Evolutionary conservation across 1,284 basidiomycete genomes (phyloP), one percentile per base, ranked within the genome.

Genomic region (Baeospora myosura): DNA sequence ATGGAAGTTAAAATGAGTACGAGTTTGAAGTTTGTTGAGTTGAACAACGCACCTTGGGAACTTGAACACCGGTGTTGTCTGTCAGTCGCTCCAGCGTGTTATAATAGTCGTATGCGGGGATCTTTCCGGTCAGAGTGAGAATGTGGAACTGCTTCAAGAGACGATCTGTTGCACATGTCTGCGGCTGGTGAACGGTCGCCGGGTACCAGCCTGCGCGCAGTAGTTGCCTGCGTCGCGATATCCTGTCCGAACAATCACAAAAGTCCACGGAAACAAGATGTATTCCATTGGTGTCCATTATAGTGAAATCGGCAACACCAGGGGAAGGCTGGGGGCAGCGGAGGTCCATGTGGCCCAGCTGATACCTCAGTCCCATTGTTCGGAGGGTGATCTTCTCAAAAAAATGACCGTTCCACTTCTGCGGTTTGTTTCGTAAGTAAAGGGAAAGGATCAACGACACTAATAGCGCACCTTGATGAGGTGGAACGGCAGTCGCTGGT

Each of bases 61-160:
- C 17, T 2, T 17, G 12, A 1, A 37, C 44, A 2, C 53, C 57
- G n/a, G 52, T 52, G 43, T 62, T 60, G 40, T 56, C 46, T 1
- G 53, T 53, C n/a, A 52, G 29, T 3, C 50, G 42, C 7, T 38
- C 32, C 12, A 61, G 34, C 3, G 52, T 39, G 12, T 48, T 41
- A 30, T 56, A 56, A 29, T 51, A 55, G 23, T 60, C 54, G 36
- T 51, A 59, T 3, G 45, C 45, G 0, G 58, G 53, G 2, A 46
- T 38, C 36, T 61, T 59, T 3, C 53, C 55, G 28, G 52, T 51
- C 21, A 60, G 57, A 3, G 46, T 53, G 0, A 59, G 45, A 10
- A 56, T 31, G n/a, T 63, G 59, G 36, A 53, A 54, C 20, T 36
- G 14, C 20, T 42, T 24, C 18, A 42, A 24, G 11, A 22, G 11